These are phyloP conservation scores for Kwoniella sp. DNA, from an alignment of 768 basidiomycete genomes.

Conservation along the genomic window DNA sequence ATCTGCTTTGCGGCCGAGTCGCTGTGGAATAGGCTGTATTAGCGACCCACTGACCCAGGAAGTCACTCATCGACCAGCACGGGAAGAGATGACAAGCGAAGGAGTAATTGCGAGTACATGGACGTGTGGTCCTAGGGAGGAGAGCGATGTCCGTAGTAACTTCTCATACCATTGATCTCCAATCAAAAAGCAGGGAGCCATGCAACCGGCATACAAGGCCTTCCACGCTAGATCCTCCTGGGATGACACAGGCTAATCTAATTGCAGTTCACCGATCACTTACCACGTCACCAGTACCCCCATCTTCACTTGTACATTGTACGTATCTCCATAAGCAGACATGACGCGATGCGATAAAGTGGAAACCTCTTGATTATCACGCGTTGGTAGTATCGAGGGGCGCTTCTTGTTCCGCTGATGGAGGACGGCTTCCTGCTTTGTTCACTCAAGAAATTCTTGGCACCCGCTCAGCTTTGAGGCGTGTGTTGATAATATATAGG, in stretches of 20 bases:
- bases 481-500: too few relatives aligned
- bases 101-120: not conserved
- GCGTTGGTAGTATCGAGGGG: too few relatives aligned
- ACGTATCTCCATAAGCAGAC: slow-evolving; percentile 32
- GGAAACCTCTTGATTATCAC: too few relatives aligned
- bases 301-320: slow-evolving; percentile 33
- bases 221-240: too few relatives aligned
- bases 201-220: too few relatives aligned
- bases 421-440: not conserved
- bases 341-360: not conserved
- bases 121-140: too few relatives aligned
- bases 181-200: too few relatives aligned
- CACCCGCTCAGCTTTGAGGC: not conserved
- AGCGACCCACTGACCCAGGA: not conserved
- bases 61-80: not conserved
- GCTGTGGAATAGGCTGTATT: slow-evolving; percentile 17
- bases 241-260: too few relatives aligned
- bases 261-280: not conserved
- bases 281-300: slow-evolving; percentile 40
- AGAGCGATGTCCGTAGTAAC: too few relatives aligned
- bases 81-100: too few relatives aligned
- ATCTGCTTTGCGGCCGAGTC: slow-evolving; percentile 54
- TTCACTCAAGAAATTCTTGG: not conserved
- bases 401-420: not conserved
- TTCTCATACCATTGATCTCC: too few relatives aligned